Evolutionary conservation across 2,329 filamentous ascomycete genomes (phyloP).

Genomic region (Scedosporium apiospermum): DNA sequence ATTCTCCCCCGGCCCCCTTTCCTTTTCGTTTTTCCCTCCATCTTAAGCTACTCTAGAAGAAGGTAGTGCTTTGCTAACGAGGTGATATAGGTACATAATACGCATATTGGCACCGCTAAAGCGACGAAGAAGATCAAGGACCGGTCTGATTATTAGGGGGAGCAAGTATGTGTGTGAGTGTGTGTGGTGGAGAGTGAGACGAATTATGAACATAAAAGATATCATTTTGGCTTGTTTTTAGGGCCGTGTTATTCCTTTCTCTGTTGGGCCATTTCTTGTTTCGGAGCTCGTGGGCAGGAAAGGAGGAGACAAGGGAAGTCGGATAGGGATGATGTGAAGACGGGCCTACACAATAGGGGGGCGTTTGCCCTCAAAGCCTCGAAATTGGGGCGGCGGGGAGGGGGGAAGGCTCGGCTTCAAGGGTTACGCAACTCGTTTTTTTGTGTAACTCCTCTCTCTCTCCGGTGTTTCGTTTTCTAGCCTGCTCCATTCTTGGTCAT

Average conservation of each 20-base stretch:
- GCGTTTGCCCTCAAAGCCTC: no score
- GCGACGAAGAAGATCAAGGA: constrained; percentile 53
- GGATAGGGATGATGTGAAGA: no score
- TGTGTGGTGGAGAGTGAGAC: neutral
- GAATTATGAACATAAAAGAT: constrained; percentile 1
- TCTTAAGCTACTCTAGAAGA: constrained; percentile 7
- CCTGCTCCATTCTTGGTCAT: no score
- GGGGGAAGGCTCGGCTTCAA: no score
- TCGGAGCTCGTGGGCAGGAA: neutral
- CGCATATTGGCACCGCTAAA: constrained; percentile 84
- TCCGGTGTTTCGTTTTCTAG: no score
- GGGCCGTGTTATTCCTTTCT: neutral
- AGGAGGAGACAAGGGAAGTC: neutral
- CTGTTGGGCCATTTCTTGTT: neutral
- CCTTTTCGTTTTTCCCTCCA: constrained; percentile 6
- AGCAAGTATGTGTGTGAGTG: neutral
- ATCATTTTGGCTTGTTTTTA: neutral
- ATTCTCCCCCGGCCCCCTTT: neutral
- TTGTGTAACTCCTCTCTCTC: no score
- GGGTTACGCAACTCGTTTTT: no score
- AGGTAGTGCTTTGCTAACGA: constrained; percentile 1
- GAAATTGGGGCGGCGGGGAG: no score
- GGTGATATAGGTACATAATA: constrained; percentile 61
- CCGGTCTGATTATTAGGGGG: neutral
- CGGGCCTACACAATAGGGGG: neutral